Base-by-base conservation (phyloP, 129 eudicot genomes). In the Dittrichia graveolens region DNA sequence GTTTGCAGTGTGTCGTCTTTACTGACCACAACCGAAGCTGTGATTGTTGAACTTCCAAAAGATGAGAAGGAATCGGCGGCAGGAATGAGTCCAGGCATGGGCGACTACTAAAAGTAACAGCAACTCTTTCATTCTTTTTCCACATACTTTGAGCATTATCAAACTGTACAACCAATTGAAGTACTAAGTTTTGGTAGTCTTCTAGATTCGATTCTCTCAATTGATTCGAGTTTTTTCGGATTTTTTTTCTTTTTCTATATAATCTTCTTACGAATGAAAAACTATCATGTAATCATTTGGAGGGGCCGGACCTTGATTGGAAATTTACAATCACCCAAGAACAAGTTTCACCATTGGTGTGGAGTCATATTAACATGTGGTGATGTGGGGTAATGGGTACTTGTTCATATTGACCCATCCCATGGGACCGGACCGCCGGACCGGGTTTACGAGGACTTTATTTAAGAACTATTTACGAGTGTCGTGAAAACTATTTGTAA, bases 1-100 rank as follows among this genome's bases (percentile, higher is more conserved):
- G 8, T 61, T 71, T 83, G 61, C 43, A 85, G 88, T 34, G 81
- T 88, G 1, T 88, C 95, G 11, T 88, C 88, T 14, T 61, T 88
- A 73, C 55, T 88, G 82, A 88, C 95, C n/a, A 88, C 95, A 13
- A 88, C 91, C 15, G 95, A 88, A 74, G 91, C 88, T 55, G 83
- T 88, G 37, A 74, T 85, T 3, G 95, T 85, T n/a, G 91, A 88
- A 69, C 81, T 75, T 15, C 85, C 88, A 7, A 85, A 78, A 39
- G 86, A 83, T 15, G 90, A 80, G 53, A 80, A 82, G 74, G 84
- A 75, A 18, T 14, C 82, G 4, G 75, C 80, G 4, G 46, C 76
- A 59, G 31, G 31, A 24, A 83, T 83, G 95, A 71, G 61, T 48
- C 79, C 74, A 2, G 84, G 85, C 64, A 88, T 87, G 85, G 90